Conservation (phyloP, 2,329 filamentous ascomycete genomes). For the Verticillium tricorpus region DNA sequence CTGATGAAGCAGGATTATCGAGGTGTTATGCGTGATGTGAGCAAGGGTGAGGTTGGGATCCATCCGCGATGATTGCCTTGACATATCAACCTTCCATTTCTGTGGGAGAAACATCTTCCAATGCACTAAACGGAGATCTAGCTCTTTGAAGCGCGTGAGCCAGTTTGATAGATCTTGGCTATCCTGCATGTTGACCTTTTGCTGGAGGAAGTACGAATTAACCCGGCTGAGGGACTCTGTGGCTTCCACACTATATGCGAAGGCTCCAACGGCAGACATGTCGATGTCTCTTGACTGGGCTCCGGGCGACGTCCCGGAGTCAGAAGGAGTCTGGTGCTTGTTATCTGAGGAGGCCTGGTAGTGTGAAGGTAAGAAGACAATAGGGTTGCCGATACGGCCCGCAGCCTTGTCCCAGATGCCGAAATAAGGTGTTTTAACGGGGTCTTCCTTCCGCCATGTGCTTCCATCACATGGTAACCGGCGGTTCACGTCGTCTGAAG, state of each 20-base stretch:
- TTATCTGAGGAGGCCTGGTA: constrained; percentile 16
- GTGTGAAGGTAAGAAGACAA: constrained; percentile 21
- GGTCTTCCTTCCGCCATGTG: constrained; percentile 26
- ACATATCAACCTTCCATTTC: constrained; percentile 28
- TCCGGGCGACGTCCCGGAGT: constrained; percentile 6
- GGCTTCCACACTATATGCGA: constrained; percentile 32
- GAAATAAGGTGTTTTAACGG: constrained; percentile 30
- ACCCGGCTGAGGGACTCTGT: constrained; percentile 33
- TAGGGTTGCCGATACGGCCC: constrained; percentile 24
- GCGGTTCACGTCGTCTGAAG: constrained; percentile 26
- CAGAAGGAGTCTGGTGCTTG: constrained; percentile 18
- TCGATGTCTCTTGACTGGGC: constrained; percentile 15
- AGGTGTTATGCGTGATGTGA: constrained; percentile 30
- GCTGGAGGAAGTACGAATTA: constrained; percentile 31
- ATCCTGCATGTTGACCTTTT: constrained; percentile 24
- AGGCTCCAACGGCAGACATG: constrained; percentile 28
- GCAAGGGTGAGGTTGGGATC: constrained; percentile 28
- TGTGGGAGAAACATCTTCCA: constrained; percentile 32
- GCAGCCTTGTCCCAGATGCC: constrained; percentile 33
- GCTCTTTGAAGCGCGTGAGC: constrained; percentile 33
- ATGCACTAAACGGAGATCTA: constrained; percentile 32
- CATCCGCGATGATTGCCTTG: constrained; percentile 12
- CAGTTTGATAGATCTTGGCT: constrained; percentile 26
- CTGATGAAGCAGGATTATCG: constrained; percentile 30
- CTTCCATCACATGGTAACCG: constrained; percentile 30